Evolutionary conservation across 306 rosid species (phyloP).

Genomic region (Pueraria montana): DNA sequence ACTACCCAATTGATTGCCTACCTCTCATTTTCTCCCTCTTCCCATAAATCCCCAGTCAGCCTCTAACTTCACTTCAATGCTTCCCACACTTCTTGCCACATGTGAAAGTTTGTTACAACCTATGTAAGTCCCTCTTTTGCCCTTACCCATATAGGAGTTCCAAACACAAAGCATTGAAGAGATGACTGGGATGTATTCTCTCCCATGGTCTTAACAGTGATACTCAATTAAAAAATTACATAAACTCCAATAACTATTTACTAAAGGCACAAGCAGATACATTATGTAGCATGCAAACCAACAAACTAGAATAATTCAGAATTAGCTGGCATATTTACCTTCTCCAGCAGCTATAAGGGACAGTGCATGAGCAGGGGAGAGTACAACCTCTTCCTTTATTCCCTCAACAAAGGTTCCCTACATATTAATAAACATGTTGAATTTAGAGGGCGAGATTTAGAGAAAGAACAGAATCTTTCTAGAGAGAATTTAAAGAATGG

Average conservation of each 20-base stretch:
- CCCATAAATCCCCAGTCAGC: not conserved
- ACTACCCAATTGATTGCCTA: not conserved
- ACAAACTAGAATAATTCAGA: slow-evolving; percentile 36
- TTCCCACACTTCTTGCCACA: not conserved
- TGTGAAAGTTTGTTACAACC: not conserved
- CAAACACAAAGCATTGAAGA: slow-evolving; percentile 1
- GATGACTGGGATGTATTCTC: not conserved
- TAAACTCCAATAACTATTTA: slow-evolving; percentile 35
- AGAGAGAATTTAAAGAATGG: not conserved
- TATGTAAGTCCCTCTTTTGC: not conserved
- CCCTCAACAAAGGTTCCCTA: slow-evolving; percentile 99
- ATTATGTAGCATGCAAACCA: slow-evolving; percentile 4
- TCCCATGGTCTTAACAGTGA: slow-evolving; percentile 22
- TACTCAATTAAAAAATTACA: slow-evolving; percentile 20
- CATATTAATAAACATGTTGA: slow-evolving; percentile 49
- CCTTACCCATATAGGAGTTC: not conserved
- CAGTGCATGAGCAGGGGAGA: slow-evolving; percentile 99
- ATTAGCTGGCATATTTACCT: slow-evolving; percentile 63
- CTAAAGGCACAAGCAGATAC: slow-evolving; percentile 24
- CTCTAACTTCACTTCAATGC: not conserved
- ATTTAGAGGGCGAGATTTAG: not conserved
- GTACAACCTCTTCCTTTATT: slow-evolving; percentile 96
- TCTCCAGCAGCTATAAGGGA: slow-evolving; percentile 99
- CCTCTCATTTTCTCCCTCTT: not conserved
- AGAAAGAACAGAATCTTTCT: not conserved